phyloP scores from a whole-genome alignment of 768 basidiomycete species.

The Suillus americanus region DNA sequence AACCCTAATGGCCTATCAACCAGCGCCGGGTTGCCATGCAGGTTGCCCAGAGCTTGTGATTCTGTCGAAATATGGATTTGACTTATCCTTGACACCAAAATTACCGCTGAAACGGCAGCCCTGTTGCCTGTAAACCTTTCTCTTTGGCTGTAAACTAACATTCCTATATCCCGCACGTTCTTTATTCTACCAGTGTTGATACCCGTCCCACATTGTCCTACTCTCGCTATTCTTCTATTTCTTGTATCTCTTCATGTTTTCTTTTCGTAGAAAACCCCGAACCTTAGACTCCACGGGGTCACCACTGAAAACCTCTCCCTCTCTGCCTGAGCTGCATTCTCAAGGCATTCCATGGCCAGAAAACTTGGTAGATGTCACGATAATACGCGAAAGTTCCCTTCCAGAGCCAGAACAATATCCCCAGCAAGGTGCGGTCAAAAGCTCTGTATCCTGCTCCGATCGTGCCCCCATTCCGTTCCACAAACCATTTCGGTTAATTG shows the following conservation, averaged over 20 bases:
- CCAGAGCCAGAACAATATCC: constrained; percentile 31
- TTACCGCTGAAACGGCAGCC: neutral
- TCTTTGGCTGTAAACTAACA: constrained; percentile 12
- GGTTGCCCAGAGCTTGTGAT: neutral
- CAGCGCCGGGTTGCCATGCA: neutral
- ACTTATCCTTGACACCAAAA: constrained; percentile 21
- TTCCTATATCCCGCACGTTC: constrained; percentile 15
- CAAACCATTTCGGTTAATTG: constrained; percentile 67
- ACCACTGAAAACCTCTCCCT: constrained; percentile 71
- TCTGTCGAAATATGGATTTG: constrained; percentile 6
- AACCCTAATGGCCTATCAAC: neutral
- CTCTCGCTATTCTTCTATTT: constrained; percentile 21
- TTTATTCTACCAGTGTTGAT: constrained; percentile 21
- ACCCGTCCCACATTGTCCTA: constrained; percentile 7
- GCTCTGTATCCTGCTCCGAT: constrained; percentile 57
- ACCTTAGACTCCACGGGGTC: constrained; percentile 42
- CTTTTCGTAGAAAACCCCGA: constrained; percentile 64
- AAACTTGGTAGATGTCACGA: constrained; percentile 71
- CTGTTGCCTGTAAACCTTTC: constrained; percentile 14
- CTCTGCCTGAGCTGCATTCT: constrained; percentile 72
- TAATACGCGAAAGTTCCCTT: constrained; percentile 51
- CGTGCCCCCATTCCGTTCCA: constrained; percentile 70
- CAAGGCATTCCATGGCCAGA: constrained; percentile 86
- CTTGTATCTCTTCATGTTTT: constrained; percentile 55
- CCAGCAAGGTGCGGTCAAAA: constrained; percentile 69